These are phyloP conservation scores for Dipteronia sinensis DNA, from an alignment of 345 rosid genomes.

Conservation along the genomic window DNA sequence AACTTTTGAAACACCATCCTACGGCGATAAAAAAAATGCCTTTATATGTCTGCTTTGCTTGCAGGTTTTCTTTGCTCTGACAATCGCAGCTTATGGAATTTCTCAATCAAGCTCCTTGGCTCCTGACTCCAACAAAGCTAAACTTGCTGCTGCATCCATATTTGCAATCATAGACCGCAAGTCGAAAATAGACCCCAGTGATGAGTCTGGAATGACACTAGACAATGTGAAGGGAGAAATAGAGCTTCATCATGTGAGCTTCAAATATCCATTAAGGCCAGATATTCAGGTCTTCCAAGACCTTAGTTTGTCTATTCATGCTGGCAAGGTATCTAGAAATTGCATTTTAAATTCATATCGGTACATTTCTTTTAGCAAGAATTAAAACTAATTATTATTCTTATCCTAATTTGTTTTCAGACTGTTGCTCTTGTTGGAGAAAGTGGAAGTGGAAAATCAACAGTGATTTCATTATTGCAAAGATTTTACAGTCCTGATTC, in stretches of 20 bases:
- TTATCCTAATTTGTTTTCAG: slow-evolving; percentile 35
- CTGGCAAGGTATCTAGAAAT: slow-evolving; percentile 59
- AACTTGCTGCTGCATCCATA: slow-evolving; percentile 66
- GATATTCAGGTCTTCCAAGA: slow-evolving; percentile 70
- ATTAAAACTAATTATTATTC: background rate
- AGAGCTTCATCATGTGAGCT: slow-evolving; percentile 63
- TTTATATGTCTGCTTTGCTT: slow-evolving; percentile 1
- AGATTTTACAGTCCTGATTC: slow-evolving; percentile 82
- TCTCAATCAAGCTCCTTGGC: slow-evolving; percentile 70
- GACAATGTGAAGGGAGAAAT: slow-evolving; percentile 68
- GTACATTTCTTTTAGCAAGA: background rate
- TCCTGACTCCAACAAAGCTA: slow-evolving; percentile 65
- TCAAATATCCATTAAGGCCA: slow-evolving; percentile 75
- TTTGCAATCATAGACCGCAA: slow-evolving; percentile 61
- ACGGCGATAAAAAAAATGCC: background rate
- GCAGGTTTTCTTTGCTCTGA: slow-evolving; percentile 78
- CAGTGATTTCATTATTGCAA: slow-evolving; percentile 67
- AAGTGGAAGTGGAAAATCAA: slow-evolving; percentile 87
- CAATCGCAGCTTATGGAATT: slow-evolving; percentile 63
- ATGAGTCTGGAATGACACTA: slow-evolving; percentile 59
- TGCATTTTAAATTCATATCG: background rate
- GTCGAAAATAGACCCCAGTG: slow-evolving; percentile 70
- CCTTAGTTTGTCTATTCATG: slow-evolving; percentile 59
- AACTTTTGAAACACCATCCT: background rate
- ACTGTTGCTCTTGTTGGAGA: slow-evolving; percentile 87